Evolutionary conservation across 1,284 basidiomycete species (phyloP).

Genomic region (Naganishia albida): DNA sequence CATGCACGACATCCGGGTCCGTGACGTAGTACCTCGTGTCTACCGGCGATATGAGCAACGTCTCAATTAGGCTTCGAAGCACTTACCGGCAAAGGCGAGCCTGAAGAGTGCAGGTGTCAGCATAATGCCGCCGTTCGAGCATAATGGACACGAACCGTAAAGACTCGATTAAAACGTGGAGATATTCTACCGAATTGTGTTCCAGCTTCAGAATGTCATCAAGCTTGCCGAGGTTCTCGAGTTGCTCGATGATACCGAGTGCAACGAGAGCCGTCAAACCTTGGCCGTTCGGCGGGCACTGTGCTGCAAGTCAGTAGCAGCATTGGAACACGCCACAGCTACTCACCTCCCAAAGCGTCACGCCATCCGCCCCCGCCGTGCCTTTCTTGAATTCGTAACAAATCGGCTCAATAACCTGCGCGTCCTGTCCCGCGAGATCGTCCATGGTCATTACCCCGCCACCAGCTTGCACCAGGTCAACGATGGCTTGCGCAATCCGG

Average conservation of each 20-base stretch:
- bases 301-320: background rate
- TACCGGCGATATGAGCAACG: conserved; percentile 43
- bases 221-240: conserved; percentile 72
- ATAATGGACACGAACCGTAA: conserved; percentile 59
- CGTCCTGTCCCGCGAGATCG: conserved; percentile 77
- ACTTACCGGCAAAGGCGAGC: conserved; percentile 47
- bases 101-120: conserved; percentile 38
- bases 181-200: conserved; percentile 83
- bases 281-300: conserved; percentile 90
- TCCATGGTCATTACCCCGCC: conserved; percentile 89
- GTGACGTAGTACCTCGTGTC: conserved; percentile 85
- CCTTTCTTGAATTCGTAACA: conserved; percentile 71
- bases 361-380: conserved; percentile 61
- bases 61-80: background rate
- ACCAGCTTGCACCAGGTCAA: conserved; percentile 71
- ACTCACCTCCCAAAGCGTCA: conserved; percentile 78
- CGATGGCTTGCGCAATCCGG: conserved; percentile 81
- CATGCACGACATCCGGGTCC: conserved; percentile 73
- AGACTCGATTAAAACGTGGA: conserved; percentile 83
- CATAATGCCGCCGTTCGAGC: no score
- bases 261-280: conserved; percentile 91
- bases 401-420: conserved; percentile 82
- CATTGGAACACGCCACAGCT: background rate
- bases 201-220: conserved; percentile 73
- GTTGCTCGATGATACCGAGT: conserved; percentile 83